Percentiles rank a stretch among this genome's conserved stretches.
These are phyloP conservation scores for Candida hispaniensis DNA, from an alignment of 805 yeast species.

Conservation along the genomic window DNA sequence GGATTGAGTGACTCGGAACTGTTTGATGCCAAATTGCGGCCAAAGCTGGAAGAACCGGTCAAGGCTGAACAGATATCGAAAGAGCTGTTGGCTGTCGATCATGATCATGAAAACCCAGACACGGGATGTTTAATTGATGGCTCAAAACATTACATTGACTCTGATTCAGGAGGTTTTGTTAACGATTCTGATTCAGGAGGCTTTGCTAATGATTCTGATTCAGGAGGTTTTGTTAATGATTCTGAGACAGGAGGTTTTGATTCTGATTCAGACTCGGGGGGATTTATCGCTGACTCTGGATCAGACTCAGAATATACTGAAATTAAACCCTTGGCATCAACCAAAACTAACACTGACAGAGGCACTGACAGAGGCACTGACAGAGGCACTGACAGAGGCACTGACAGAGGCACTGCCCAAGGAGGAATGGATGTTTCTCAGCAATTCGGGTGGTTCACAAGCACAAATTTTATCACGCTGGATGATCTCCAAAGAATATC, in stretches of 20 bases:
- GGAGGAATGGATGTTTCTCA: slow-evolving; percentile 1
- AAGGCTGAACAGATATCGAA: too few relatives aligned
- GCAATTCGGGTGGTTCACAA: slow-evolving; percentile 15
- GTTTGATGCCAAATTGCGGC: too few relatives aligned
- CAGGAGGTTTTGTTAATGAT: not conserved
- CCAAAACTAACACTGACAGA: too few relatives aligned
- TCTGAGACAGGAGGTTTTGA: not conserved
- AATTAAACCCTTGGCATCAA: too few relatives aligned
- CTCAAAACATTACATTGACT: not conserved
- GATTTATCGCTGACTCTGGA: too few relatives aligned
- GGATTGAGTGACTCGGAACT: too few relatives aligned
- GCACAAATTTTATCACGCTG: slow-evolving; percentile 21
- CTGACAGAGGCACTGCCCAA: not conserved
- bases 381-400: slow-evolving; percentile 1
- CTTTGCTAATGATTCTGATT: not conserved
- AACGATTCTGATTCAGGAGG: slow-evolving; percentile 1
- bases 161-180: slow-evolving; percentile 5
- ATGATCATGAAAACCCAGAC: too few relatives aligned
- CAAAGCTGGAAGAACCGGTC: too few relatives aligned
- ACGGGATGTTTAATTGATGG: too few relatives aligned
- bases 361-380: not conserved
- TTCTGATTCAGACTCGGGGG: too few relatives aligned
- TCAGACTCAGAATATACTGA: too few relatives aligned
- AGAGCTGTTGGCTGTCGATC: too few relatives aligned
- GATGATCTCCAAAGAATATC: slow-evolving; percentile 24